phyloP scores from a whole-genome alignment of 208 protist genomes.

The Naegleria lovaniensis region DNA sequence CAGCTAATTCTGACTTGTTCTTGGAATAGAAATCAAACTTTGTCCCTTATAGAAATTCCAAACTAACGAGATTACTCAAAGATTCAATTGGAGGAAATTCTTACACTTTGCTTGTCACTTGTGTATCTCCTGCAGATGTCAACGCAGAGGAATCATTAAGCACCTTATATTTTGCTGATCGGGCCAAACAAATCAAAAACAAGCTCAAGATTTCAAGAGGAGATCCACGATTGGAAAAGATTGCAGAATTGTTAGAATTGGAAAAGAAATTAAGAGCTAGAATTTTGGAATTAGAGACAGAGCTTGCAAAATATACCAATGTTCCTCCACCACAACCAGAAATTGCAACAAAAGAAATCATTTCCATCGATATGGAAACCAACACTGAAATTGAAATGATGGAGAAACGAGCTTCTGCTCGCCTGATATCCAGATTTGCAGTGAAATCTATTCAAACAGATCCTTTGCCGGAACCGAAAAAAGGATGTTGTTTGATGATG shows the following conservation, averaged over 20 bases:
- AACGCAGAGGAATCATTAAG: slow-evolving; percentile 88
- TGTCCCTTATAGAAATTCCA: slow-evolving; percentile 63
- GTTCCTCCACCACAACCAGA: not conserved
- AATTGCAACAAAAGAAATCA: not conserved
- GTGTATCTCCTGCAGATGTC: slow-evolving; percentile 33
- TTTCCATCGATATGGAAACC: not conserved
- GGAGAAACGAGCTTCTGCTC: too few relatives aligned
- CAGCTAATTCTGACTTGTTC: not conserved
- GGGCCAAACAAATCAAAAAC: slow-evolving; percentile 82
- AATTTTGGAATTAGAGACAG: not conserved
- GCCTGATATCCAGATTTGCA: not conserved
- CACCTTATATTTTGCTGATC: slow-evolving; percentile 90
- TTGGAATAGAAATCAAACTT: slow-evolving; percentile 15
- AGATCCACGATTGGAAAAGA: slow-evolving; percentile 46
- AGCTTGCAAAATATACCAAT: not conserved
- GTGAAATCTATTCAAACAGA: not conserved
- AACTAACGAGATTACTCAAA: slow-evolving; percentile 57
- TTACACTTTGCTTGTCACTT: slow-evolving; percentile 35
- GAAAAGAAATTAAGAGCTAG: slow-evolving; percentile 35
- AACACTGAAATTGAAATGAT: too few relatives aligned
- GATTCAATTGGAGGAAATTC: slow-evolving; percentile 48
- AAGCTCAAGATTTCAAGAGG: slow-evolving; percentile 52
- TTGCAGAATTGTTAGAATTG: slow-evolving; percentile 56
- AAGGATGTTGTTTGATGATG: too few relatives aligned
- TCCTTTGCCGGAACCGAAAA: not conserved